Conservation (phyloP, 768 basidiomycete genomes). For the Suillus discolor region DNA sequence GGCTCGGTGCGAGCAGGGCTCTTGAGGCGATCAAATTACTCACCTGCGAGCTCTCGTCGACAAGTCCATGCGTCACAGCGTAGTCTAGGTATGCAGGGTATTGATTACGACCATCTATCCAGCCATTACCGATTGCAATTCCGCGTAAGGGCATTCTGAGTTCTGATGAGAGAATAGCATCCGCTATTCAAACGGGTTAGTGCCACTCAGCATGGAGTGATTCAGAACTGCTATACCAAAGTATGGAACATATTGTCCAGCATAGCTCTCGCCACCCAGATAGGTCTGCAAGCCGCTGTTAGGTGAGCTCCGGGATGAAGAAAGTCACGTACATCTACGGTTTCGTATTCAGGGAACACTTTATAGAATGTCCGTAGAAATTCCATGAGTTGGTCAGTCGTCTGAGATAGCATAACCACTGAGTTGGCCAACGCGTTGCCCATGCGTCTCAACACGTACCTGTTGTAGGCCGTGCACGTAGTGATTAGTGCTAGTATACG, state of each 20-base stretch:
- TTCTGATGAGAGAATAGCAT: slow-evolving; percentile 67
- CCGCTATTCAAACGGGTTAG: slow-evolving; percentile 48
- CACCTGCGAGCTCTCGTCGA: slow-evolving; percentile 74
- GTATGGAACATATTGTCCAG: slow-evolving; percentile 97
- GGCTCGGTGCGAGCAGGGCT: slow-evolving; percentile 2
- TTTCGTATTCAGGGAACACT: slow-evolving; percentile 86
- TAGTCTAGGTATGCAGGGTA: slow-evolving; percentile 91
- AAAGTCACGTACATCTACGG: slow-evolving; percentile 70
- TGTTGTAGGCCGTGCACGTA: slow-evolving; percentile 81
- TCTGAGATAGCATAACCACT: slow-evolving; percentile 43
- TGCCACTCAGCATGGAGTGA: neutral
- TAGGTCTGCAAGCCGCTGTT: slow-evolving; percentile 69
- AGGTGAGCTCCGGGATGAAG: slow-evolving; percentile 5
- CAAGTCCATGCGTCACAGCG: slow-evolving; percentile 73
- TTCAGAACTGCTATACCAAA: slow-evolving; percentile 56
- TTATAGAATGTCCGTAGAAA: slow-evolving; percentile 88
- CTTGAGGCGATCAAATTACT: slow-evolving; percentile 19
- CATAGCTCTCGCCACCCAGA: slow-evolving; percentile 93
- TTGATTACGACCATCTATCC: slow-evolving; percentile 90
- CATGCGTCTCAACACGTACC: slow-evolving; percentile 36
- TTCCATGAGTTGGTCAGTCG: slow-evolving; percentile 73
- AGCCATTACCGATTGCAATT: slow-evolving; percentile 94
- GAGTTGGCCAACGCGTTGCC: neutral
- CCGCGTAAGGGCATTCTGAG: slow-evolving; percentile 71
- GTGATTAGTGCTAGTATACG: slow-evolving; percentile 82